These are phyloP conservation scores for Chiua virens DNA, from an alignment of 768 basidiomycete genomes.

Conservation along the genomic window DNA sequence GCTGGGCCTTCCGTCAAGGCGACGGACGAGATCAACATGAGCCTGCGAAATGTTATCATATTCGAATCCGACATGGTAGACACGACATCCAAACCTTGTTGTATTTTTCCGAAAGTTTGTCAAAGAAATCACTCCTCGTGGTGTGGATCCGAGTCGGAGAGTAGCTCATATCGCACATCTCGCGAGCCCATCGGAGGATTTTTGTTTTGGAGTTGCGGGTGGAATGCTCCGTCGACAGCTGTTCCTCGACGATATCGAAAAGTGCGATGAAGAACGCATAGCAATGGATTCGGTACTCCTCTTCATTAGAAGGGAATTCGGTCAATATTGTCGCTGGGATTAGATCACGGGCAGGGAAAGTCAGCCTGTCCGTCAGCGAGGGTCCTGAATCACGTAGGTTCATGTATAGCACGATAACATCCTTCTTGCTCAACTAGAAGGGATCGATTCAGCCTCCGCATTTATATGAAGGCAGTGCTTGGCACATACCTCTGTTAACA, in stretches of 20 bases:
- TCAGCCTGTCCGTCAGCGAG: neutral
- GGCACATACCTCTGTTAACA: constrained; percentile 7
- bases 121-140: neutral
- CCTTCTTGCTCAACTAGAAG: neutral
- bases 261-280: constrained; percentile 3
- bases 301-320: neutral
- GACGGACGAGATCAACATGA: no score
- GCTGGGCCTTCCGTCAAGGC: no score
- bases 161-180: neutral
- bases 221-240: neutral
- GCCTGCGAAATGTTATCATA: no score
- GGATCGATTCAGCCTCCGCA: neutral
- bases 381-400: neutral
- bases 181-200: neutral
- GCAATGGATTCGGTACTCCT: neutral
- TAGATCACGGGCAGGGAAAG: neutral
- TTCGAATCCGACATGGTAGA: no score
- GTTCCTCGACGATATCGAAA: neutral
- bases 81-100: neutral
- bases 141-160: neutral
- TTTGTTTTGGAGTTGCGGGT: neutral
- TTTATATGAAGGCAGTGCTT: neutral
- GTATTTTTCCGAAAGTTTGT: neutral
- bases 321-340: neutral
- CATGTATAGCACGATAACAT: neutral